Base-by-base conservation (phyloP, 163 green algal genomes). In the Scenedesmus sp. region DNA sequence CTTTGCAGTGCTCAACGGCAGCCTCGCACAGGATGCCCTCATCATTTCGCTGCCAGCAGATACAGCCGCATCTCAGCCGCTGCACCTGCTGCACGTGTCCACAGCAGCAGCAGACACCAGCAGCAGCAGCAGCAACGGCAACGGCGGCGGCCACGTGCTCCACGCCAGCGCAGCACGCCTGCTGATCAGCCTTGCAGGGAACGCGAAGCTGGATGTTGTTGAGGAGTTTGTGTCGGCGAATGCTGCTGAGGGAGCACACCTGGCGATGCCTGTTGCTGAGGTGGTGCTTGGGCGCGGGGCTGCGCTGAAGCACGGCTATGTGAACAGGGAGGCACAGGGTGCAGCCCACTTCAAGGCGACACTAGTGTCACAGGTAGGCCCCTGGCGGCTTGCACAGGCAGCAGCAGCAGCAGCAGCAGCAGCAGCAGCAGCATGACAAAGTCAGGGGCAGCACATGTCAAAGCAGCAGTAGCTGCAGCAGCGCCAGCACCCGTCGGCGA, bases 1-100 rank as follows among this genome's bases (percentile, higher is more conserved):
- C n/a, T 99, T 99, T 93, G 93, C 97, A 16, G 85, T 94, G 0
- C 85, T 99, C 18, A 99, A 99, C 89, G 94, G 94, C 59, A 96
- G 95, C 0, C 86, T 93, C 0, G 95, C 95, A 5, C 70, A 42
- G 0, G 97, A 98, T 73, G 96, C 91, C 0, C 65, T 98, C 15
- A 94, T 96, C 33, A 79, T 99, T 1, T 56, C 93, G 3, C 35
- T 99, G 22, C 93, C 95, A 0, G 90, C 85, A 2, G 94, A 94
- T 22, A 61, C 92, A 2, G 78, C 90, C 10, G 15, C 98, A 9
- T 35, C 83, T 0, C 73, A 79, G 15, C 96, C 97, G 20, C 90
- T 99, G 33, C 96, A 98, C 89, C 81, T 99, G 0, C 85, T 99
- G 7, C 93, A 98, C 87, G 40, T 98, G 13, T 95, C 95, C 13